Conservation (phyloP, 2,329 filamentous ascomycete genomes). For the Didymella pomorum region DNA sequence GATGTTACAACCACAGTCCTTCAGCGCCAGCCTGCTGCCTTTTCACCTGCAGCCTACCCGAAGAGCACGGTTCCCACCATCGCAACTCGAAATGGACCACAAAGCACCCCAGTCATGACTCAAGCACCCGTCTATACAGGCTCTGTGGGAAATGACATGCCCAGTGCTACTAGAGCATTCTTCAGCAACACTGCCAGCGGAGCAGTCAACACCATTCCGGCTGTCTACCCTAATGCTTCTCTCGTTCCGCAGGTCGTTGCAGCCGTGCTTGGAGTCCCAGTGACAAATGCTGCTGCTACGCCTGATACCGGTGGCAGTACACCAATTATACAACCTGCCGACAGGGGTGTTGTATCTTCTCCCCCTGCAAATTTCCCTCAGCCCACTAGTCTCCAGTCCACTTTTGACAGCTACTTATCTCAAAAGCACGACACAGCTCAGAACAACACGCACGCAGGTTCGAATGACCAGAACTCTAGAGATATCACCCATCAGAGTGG, state of each 20-base stretch:
- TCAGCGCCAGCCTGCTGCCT: neutral
- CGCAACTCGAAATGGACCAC: neutral
- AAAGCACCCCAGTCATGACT: neutral
- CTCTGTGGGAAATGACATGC: neutral
- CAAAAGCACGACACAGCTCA: slow-evolving; percentile 1
- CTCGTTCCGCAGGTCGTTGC: neutral
- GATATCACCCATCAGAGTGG: neutral
- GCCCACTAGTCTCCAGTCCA: neutral
- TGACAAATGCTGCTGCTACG: neutral
- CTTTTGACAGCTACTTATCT: slow-evolving; percentile 2
- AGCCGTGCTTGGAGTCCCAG: slow-evolving; percentile 1
- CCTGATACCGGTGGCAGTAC: neutral
- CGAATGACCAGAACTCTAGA: slow-evolving; percentile 3
- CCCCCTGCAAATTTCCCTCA: slow-evolving; percentile 2
- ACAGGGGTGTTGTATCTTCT: neutral
- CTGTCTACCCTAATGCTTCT: neutral
- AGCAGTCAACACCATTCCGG: neutral
- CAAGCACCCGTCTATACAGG: slow-evolving; percentile 1
- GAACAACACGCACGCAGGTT: slow-evolving; percentile 3
- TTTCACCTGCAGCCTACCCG: neutral
- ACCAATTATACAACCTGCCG: neutral
- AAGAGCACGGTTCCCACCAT: slow-evolving; percentile 1
- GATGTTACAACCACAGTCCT: neutral
- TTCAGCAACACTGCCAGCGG: neutral
- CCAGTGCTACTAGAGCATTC: slow-evolving; percentile 1